A percentile compares a stretch with the other conserved stretches of the same genome.
phyloP scores from a whole-genome alignment of 495 filamentous ascomycete genomes.

The Podospora fimiseda region DNA sequence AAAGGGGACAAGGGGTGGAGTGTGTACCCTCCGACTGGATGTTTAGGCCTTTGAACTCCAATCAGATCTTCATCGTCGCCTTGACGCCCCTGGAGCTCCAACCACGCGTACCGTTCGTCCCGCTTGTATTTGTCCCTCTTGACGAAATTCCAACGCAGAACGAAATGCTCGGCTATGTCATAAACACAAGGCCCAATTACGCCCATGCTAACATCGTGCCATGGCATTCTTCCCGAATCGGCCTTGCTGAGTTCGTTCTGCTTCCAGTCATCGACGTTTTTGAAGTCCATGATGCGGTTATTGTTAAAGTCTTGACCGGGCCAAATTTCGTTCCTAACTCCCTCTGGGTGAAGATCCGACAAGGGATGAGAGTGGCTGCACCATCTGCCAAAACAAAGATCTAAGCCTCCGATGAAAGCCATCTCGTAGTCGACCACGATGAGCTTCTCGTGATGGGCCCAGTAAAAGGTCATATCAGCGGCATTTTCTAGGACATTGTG shows the following conservation, averaged over 20 bases:
- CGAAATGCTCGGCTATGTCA: slow-evolving; percentile 94
- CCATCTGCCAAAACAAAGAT: slow-evolving; percentile 96
- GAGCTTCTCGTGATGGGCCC: slow-evolving; percentile 97
- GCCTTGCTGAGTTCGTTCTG: slow-evolving; percentile 87
- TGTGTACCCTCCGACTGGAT: slow-evolving; percentile 79
- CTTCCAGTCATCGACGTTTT: slow-evolving; percentile 86
- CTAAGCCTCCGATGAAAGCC: slow-evolving; percentile 88
- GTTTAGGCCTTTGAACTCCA: slow-evolving; percentile 77
- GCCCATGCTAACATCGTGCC: slow-evolving; percentile 94
- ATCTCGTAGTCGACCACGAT: slow-evolving; percentile 86
- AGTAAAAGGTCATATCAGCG: slow-evolving; percentile 96
- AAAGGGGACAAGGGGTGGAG: slow-evolving; percentile 70
- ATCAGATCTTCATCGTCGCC: slow-evolving; percentile 76
- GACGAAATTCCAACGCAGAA: slow-evolving; percentile 91
- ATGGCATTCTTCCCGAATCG: slow-evolving; percentile 92
- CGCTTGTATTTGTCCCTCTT: slow-evolving; percentile 98
- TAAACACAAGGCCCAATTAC: slow-evolving; percentile 83
- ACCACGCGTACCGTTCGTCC: slow-evolving; percentile 70
- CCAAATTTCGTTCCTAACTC: slow-evolving; percentile 78
- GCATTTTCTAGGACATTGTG: slow-evolving; percentile 92
- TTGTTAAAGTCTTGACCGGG: slow-evolving; percentile 96
- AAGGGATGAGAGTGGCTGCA: slow-evolving; percentile 78
- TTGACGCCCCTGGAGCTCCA: slow-evolving; percentile 71
- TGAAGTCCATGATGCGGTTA: slow-evolving; percentile 93
- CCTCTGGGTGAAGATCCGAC: slow-evolving; percentile 80